Evolutionary conservation across 176 grass and related monocot species (phyloP).

Genomic region (barley (Hordeum vulgare)): DNA sequence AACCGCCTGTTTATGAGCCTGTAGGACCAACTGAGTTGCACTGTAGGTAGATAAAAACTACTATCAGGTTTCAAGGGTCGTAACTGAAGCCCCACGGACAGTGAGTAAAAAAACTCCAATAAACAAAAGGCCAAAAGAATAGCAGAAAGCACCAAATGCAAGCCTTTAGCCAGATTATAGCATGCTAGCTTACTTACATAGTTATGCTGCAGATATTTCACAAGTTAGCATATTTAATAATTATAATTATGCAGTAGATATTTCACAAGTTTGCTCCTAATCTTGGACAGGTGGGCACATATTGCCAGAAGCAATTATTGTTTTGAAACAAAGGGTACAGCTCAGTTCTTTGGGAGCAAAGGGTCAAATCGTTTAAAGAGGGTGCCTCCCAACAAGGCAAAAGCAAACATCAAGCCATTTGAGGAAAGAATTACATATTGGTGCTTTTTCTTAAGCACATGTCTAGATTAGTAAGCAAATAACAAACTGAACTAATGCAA

Average conservation of each 20-base stretch:
- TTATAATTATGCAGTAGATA: not conserved
- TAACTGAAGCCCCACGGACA: not conserved
- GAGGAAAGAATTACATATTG: not conserved
- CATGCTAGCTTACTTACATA: not conserved
- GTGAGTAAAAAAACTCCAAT: not conserved
- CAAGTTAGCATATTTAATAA: too few relatives aligned
- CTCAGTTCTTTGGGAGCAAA: not conserved
- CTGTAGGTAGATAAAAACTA: slow-evolving; percentile 42
- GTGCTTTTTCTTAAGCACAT: not conserved
- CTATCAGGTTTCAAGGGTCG: not conserved
- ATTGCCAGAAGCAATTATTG: not conserved
- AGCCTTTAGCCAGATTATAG: slow-evolving; percentile 3
- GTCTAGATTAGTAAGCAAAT: not conserved
- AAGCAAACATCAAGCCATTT: not conserved
- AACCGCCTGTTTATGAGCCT: slow-evolving; percentile 79
- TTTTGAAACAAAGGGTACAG: not conserved
- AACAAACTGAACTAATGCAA: not conserved
- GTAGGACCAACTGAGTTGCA: slow-evolving; percentile 75
- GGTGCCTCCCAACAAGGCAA: not conserved
- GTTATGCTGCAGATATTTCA: too few relatives aligned
- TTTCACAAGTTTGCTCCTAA: not conserved
- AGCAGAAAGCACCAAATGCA: not conserved
- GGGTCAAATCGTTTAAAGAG: not conserved
- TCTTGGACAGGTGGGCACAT: not conserved
- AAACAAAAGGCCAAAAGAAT: not conserved